Conservation (phyloP, 2,329 filamentous ascomycete species). For the Ceratocystis alfenasii region DNA sequence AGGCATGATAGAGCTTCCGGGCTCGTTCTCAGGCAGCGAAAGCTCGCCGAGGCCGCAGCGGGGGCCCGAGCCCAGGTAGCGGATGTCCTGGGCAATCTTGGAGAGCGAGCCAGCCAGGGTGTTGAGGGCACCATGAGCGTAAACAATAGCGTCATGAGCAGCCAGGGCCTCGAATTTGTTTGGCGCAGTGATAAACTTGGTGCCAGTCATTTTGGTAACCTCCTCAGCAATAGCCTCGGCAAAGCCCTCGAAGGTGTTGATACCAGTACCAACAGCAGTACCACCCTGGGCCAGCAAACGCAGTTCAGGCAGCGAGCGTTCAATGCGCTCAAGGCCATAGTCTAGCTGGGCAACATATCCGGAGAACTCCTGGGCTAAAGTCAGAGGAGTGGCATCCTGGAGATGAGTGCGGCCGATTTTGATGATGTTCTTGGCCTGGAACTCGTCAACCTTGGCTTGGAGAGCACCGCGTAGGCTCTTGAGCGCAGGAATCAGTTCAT, state of each 20-base stretch:
- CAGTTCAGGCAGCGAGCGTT: constrained; percentile 71
- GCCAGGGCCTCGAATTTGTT: constrained; percentile 99
- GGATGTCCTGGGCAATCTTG: constrained; percentile 97
- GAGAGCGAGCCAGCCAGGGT: constrained; percentile 81
- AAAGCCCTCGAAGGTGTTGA: constrained; percentile 96
- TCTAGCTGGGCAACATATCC: constrained; percentile 94
- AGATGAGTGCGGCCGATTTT: constrained; percentile 98
- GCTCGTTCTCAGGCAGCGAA: constrained; percentile 91
- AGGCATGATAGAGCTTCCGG: constrained; percentile 95
- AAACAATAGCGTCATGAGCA: constrained; percentile 88
- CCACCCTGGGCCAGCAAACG: constrained; percentile 85
- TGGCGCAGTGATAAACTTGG: constrained; percentile 85
- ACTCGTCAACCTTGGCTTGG: constrained; percentile 78
- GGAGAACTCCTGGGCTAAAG: constrained; percentile 92
- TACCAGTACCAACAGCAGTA: constrained; percentile 89
- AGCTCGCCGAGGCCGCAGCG: constrained; percentile 93
- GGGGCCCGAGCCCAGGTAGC: constrained; percentile 90
- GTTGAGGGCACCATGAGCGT: constrained; percentile 87
- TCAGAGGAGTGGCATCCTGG: constrained; percentile 92
- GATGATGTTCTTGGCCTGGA: constrained; percentile 78
- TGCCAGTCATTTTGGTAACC: constrained; percentile 84
- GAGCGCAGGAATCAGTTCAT: constrained; percentile 70
- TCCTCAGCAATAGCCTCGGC: constrained; percentile 85
- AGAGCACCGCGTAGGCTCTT: constrained; percentile 71
- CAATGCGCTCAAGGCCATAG: constrained; percentile 75